Evolutionary conservation across 1,284 basidiomycete genomes (phyloP), one percentile per base, ranked within the genome.

Genomic region (Rhizoctonia solani): DNA sequence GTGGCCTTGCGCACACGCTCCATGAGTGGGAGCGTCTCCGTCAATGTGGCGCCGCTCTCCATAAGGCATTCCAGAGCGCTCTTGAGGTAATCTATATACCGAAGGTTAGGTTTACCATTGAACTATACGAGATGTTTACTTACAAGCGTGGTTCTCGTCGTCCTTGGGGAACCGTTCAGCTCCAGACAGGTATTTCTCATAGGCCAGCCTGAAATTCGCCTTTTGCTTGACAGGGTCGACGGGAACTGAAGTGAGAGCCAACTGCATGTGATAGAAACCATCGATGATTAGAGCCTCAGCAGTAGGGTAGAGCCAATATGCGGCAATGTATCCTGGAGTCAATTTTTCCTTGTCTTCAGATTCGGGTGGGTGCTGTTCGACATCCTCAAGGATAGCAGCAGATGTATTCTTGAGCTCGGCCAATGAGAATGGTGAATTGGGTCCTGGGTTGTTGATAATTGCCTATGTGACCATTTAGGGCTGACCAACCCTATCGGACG

Each of bases 11-110:
- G 41, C 11, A 68, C 46, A 19, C 41, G 47, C 41, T 61, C 49
- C 67, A 68, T 59, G 14, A 59, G 49, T 2, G 67, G 67, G 32
- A 68, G 67, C 3, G 67, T 68, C 39, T 44, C 58, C 5, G 29
- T 30, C 21, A 68, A 49, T 8, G 67, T 19, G 2, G 67, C 67
- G 9, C 67, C 67, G 49, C 67, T 59, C 50, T 68, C 55, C 67
- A 58, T 59, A 9, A 68, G 54, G 47, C 56, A 58, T 41, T 59
- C 67, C 9, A 68, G 67, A n/a, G 67, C 67, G 25, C 41, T 59
- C 34, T 68, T 68, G 29, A 68, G 56, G 41, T 59, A 68, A 49
- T 59, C 65, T 66, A 21, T 44, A 16, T 34, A 16, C 21, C 5
- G 21, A 44, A n/a, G 1, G 14, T n/a, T 53, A 23, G 34, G 46